Evolutionary conservation across 176 grass and related monocot genomes (phyloP), one percentile per base, ranked within the genome.

Genomic region (Lolium multiflorum): DNA sequence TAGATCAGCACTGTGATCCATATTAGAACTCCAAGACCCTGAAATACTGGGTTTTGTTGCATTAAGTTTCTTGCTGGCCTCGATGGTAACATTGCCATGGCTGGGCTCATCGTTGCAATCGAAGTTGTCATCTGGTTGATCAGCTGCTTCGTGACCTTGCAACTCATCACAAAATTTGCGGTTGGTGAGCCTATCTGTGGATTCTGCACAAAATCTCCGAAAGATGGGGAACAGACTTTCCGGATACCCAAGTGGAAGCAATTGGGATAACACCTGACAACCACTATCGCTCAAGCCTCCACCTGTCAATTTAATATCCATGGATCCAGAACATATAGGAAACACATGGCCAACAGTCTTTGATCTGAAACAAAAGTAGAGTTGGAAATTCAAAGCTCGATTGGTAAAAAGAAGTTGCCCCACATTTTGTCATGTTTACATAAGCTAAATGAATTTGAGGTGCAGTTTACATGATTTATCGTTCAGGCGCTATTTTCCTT

Each of bases 301-400:
- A 37, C 38, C 35, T 26, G 6, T 86, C 76, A 86, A 79, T 38
- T 79, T 80, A 60, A 24, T 1, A 16, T 80, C 39, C 18, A 0
- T 80, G 10, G 71, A 11, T 71, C 65, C 84, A 71, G n/a, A 72
- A 47, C 26, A 48, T 11, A 17, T 22, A 61, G 49, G 38, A 87
- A 80, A 61, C 25, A 11, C 41, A 35, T 43, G 66, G 44, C 64
- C 54, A 77, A 43, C 21, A 84, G 37, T 81, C 51, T 49, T 83
- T 18, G 76, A 55, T 82, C 89, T 91, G 60, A 9, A 91, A 77
- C 84, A 46, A 43, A 22, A 14, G 5, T 17, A n/a, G 39, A 73
- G 4, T 46, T 54, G 14, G 26, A 62, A 80, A 65, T 16, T 80
- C 16, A 72, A 65, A 7, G 25, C 26, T 49, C 11, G 7, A 22